Evolutionary conservation across 225 moss, liverwort and hornwort genomes (phyloP), one percentile per base, ranked within the genome.

Genomic region (Thuidium tamariscinum): DNA sequence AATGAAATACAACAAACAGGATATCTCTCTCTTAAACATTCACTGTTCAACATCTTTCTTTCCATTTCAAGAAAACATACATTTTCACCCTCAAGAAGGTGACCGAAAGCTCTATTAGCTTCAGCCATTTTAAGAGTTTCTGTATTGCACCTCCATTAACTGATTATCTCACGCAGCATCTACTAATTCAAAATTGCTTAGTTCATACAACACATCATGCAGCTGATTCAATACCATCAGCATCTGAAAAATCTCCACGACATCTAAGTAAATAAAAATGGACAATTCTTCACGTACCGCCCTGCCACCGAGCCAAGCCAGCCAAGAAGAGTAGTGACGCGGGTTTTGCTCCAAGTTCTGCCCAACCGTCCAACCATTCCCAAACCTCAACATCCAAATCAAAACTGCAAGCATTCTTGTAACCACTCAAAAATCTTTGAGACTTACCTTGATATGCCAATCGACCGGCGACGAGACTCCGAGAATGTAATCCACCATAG

Each of bases 291-390:
- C 72, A 81, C 92, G 81, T 91, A 97, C 97, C 96, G 90, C 90
- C 48, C 87, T 93, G 69, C 97, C 97, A 89, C 98, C 98, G 75
- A 97, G 93, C 75, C 92, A 91, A 42, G 97, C 89, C 66, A 99
- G 84, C 95, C 97, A 95, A 59, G 97, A 98, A 79, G 98, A 87
- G 86, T 99, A 99, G 83, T 99, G 98, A 82, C 89, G 91, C 77
- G 96, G 97, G 65, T 99, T 97, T 88, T 90, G 90, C 90, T 96
- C 92, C 84, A 99, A 92, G 79, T 99, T 99, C 98, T 98, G 95
- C 70, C 64, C 90, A 66, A 68, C 79, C 84, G 64, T 73, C 70
- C 81, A 79, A 75, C 32, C 62, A 74, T 48, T 59, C 81, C 85
- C 62, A 51, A 81, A 88, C 61, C n/a, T 87, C 80, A 90, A 85